Evolutionary conservation across 495 filamentous ascomycete species (phyloP).

Genomic region (Aspergillus nanangensis): DNA sequence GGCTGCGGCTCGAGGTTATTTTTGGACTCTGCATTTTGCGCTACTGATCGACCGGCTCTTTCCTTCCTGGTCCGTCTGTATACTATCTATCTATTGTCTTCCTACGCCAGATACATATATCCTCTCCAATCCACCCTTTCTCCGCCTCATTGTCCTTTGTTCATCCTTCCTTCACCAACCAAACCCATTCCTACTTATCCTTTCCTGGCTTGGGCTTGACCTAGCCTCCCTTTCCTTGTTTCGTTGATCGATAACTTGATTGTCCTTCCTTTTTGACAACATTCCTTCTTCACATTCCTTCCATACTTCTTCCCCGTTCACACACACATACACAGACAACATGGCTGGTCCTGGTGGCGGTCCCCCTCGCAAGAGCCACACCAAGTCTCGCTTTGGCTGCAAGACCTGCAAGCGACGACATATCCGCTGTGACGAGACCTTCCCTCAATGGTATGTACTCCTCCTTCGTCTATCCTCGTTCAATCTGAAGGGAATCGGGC

Average conservation of each 20-base stretch:
- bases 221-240: not conserved
- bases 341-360: constrained; percentile 51
- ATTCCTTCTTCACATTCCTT: not conserved
- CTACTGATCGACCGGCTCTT: constrained; percentile 3
- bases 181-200: too few relatives aligned
- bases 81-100: constrained; percentile 3
- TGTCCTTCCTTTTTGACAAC: not conserved
- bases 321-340: constrained; percentile 6
- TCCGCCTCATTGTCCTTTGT: too few relatives aligned
- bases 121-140: too few relatives aligned
- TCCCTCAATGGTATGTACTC: constrained; percentile 83
- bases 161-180: too few relatives aligned
- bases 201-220: not conserved
- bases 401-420: constrained; percentile 96
- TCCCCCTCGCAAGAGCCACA: constrained; percentile 72
- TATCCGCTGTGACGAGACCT: constrained; percentile 96
- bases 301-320: constrained; percentile 1
- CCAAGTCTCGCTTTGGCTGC: constrained; percentile 96
- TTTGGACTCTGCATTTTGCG: constrained; percentile 19
- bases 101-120: not conserved
- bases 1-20: constrained; percentile 27
- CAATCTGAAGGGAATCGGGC: too few relatives aligned
- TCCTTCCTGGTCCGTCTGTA: constrained; percentile 1
- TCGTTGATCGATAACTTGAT: not conserved
- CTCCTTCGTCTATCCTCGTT: not conserved